Evolutionary conservation across 345 rosid species (phyloP), one percentile per base, ranked within the genome.

Genomic region (Eucalyptus cloeziana): DNA sequence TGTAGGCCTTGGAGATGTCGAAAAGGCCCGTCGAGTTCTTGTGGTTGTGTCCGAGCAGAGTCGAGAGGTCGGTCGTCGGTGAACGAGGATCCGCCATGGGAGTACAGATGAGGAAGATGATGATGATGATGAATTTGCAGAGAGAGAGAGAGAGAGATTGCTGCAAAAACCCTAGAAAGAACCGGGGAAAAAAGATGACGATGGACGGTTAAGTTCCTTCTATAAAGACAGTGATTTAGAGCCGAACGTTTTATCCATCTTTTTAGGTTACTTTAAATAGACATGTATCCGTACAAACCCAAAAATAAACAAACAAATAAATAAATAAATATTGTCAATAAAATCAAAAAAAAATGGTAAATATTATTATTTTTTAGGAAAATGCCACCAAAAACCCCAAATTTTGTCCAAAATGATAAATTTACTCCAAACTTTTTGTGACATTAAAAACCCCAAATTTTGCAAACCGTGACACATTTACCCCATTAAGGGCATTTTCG

Each of bases 1-100:
- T 97, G 94, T 93, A 95, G 3, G 94, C 96, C 91, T 92, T 96
- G 88, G 94, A 92, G 88, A 93, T 88, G 40, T 90, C 91, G 80
- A 80, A 69, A 33, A 88, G 30, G 89, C 87, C 40, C 24, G 89
- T 58, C 27, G 91, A 15, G 47, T 58, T 76, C 44, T 62, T 58
- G 31, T 83, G 43, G 71, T 40, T 64, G 47, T 37, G 8, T 15
- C 90, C 86, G 22, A 89, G 69, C 69, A 89, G 49, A 12, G 86
- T 86, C 88, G 67, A 69, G 67, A 86, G 86, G 40, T 89, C 88
- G 31, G 90, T 50, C 62, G 49, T 86, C 69, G 90, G 71, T 13
- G 90, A 89, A 43, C 76, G 90, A 27, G 90, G 86, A 31, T 89
- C 88, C 21, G 79, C 88, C 90, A 89, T 89, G 89, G 33, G 33